These are phyloP conservation scores for Lentinula lateritia DNA, from an alignment of 768 basidiomycete genomes.

Conservation along the genomic window DNA sequence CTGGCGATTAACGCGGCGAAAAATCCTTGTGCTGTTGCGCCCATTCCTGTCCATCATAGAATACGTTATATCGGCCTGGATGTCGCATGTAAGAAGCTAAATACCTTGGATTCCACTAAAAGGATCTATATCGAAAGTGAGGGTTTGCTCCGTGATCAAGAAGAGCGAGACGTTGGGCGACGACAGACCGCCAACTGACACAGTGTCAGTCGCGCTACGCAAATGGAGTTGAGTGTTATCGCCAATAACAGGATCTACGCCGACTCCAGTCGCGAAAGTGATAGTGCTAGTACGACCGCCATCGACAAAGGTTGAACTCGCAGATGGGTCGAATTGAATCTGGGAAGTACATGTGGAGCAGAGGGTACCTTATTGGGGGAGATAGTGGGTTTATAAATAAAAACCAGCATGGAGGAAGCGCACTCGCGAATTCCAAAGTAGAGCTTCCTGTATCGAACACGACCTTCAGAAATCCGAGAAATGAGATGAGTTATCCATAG, in stretches of 20 bases:
- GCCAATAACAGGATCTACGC: constrained; percentile 48
- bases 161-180: constrained; percentile 34
- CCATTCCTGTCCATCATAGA: constrained; percentile 34
- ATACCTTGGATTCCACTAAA: constrained; percentile 52
- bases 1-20: constrained; percentile 40
- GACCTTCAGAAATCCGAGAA: constrained; percentile 23
- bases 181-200: constrained; percentile 40
- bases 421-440: constrained; percentile 44
- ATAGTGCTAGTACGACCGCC: constrained; percentile 35
- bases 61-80: background rate
- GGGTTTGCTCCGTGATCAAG: constrained; percentile 49
- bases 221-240: constrained; percentile 42
- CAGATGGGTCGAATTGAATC: constrained; percentile 39
- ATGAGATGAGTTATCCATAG: background rate
- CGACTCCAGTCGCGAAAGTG: constrained; percentile 50
- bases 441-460: constrained; percentile 56
- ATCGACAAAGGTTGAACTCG: constrained; percentile 48
- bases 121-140: constrained; percentile 45
- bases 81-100: background rate
- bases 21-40: constrained; percentile 43
- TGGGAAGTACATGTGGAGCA: constrained; percentile 40
- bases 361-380: constrained; percentile 29
- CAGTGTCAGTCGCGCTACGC: constrained; percentile 40
- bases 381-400: constrained; percentile 4
- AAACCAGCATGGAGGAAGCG: constrained; percentile 10